Percentiles rank a stretch among this genome's conserved stretches.
Evolutionary conservation across 2,329 filamentous ascomycete genomes (phyloP).

Genomic region (Rutstroemia sp.): DNA sequence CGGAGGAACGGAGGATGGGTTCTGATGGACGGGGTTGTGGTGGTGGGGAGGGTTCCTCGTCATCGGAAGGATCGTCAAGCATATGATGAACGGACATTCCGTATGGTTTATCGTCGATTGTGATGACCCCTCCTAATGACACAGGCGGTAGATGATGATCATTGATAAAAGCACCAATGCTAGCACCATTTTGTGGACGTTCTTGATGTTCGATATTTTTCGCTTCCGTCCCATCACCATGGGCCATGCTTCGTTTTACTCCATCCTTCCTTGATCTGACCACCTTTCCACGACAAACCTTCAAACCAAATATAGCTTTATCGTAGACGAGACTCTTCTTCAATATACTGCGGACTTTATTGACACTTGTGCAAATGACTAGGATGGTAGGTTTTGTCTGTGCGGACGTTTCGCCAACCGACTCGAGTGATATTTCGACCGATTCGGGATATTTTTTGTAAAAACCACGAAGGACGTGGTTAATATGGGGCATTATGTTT

Average conservation of each 20-base stretch:
- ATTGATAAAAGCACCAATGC: constrained; percentile 84
- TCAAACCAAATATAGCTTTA: constrained; percentile 54
- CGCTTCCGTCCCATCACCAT: constrained; percentile 37
- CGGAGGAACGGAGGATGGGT: constrained; percentile 24
- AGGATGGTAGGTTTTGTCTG: constrained; percentile 66
- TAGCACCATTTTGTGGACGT: constrained; percentile 75
- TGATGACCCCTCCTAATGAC: constrained; percentile 79
- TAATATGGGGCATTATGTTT: constrained; percentile 64
- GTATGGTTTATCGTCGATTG: constrained; percentile 77
- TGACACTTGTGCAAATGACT: constrained; percentile 68
- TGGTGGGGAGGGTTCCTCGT: constrained; percentile 33
- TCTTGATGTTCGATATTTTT: constrained; percentile 73
- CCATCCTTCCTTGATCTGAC: constrained; percentile 48
- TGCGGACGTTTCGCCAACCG: constrained; percentile 60
- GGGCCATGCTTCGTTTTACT: constrained; percentile 35
- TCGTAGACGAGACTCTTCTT: constrained; percentile 66
- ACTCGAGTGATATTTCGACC: constrained; percentile 70
- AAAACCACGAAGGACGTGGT: constrained; percentile 61
- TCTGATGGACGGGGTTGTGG: constrained; percentile 24
- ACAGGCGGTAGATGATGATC: constrained; percentile 83
- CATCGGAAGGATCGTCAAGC: constrained; percentile 62
- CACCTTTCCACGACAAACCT: constrained; percentile 64
- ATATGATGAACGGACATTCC: constrained; percentile 98
- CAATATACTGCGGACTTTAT: constrained; percentile 63
- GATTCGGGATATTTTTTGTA: constrained; percentile 69